Conservation (phyloP, 768 basidiomycete genomes). For the Gyrodon lividus region DNA sequence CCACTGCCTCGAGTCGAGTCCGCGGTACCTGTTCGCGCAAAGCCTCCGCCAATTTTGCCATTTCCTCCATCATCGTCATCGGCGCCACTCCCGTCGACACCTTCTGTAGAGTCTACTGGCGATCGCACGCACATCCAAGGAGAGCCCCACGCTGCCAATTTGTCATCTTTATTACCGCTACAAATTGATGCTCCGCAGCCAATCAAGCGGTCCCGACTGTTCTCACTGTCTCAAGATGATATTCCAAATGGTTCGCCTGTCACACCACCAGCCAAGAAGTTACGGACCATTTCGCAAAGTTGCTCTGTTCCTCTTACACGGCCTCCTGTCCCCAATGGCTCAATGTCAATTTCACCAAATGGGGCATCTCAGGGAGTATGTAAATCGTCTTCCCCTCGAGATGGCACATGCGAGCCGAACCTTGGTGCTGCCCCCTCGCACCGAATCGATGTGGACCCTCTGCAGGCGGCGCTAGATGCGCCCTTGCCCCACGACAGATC, state of each 20-base stretch:
- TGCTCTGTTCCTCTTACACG: not conserved
- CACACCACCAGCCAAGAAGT: conserved; percentile 26
- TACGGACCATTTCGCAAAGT: conserved; percentile 13
- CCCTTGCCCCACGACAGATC: conserved; percentile 5
- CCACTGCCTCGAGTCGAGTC: conserved; percentile 32
- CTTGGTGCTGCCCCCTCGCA: not conserved
- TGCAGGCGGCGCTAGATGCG: not conserved
- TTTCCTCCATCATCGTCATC: conserved; percentile 24
- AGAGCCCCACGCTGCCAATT: conserved; percentile 10
- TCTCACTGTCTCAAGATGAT: conserved; percentile 30
- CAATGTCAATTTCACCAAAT: conserved; percentile 7
- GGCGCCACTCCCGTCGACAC: conserved; percentile 24
- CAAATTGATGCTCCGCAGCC: conserved; percentile 14
- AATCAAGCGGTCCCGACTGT: conserved; percentile 30
- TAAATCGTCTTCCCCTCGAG: not conserved
- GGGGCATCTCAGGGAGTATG: conserved; percentile 6
- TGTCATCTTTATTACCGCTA: conserved; percentile 12
- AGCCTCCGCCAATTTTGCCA: conserved; percentile 43
- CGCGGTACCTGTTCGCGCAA: conserved; percentile 30
- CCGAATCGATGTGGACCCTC: not conserved
- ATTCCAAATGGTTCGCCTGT: conserved; percentile 6
- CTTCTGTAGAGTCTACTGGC: conserved; percentile 16
- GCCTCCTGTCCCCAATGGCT: not conserved
- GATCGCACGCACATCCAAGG: conserved; percentile 10
- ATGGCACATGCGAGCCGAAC: conserved; percentile 1